A percentile compares a stretch with the other conserved stretches of the same genome.
These are phyloP conservation scores for Thermomyces lanuginosus DNA, from an alignment of 2,329 filamentous ascomycete species.

Conservation along the genomic window DNA sequence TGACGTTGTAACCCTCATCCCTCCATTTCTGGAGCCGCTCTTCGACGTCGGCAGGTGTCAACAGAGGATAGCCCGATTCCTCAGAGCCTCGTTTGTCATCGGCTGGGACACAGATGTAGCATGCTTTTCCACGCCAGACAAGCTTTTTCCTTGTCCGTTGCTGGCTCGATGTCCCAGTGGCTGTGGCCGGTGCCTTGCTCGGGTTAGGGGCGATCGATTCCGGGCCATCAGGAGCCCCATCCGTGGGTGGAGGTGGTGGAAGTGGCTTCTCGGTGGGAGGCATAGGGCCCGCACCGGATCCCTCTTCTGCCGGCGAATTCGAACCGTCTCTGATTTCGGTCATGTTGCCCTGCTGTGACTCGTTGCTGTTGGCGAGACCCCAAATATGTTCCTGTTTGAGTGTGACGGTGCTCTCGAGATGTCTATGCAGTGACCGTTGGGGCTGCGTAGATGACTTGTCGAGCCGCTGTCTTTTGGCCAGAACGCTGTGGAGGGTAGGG, in stretches of 20 bases:
- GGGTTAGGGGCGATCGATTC: not conserved
- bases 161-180: slow-evolving; percentile 7
- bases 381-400: slow-evolving; percentile 29
- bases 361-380: slow-evolving; percentile 29
- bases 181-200: slow-evolving; percentile 5
- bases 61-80: slow-evolving; percentile 19
- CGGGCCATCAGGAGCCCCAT: slow-evolving; percentile 1
- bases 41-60: slow-evolving; percentile 25
- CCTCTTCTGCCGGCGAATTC: slow-evolving; percentile 8
- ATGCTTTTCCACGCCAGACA: slow-evolving; percentile 58
- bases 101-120: slow-evolving; percentile 51
- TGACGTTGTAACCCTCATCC: slow-evolving; percentile 27
- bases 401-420: slow-evolving; percentile 25
- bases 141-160: slow-evolving; percentile 49
- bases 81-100: slow-evolving; percentile 48
- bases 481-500: slow-evolving; percentile 20
- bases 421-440: slow-evolving; percentile 16
- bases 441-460: slow-evolving; percentile 8
- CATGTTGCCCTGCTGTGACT: slow-evolving; percentile 19
- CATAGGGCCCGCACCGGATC: slow-evolving; percentile 5
- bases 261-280: slow-evolving; percentile 25
- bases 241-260: slow-evolving; percentile 20
- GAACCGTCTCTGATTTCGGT: slow-evolving; percentile 12
- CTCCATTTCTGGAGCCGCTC: slow-evolving; percentile 25
- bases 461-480: slow-evolving; percentile 10